Evolutionary conservation across 768 basidiomycete genomes (phyloP).

Genomic region (Pulveroboletus ravenelii): DNA sequence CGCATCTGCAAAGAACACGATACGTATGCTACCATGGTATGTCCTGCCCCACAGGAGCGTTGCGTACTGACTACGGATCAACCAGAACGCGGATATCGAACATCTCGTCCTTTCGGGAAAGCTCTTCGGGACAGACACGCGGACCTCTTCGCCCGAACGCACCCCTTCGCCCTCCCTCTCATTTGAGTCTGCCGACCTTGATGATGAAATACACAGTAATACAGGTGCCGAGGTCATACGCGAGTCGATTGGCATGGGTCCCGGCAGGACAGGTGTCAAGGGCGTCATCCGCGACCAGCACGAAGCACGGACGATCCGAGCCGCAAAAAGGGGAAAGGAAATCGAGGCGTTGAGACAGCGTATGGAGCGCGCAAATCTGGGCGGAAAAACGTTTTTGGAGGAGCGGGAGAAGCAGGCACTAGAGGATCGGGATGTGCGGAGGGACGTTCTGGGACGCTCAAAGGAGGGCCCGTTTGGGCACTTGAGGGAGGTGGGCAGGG

Average conservation of each 20-base stretch:
- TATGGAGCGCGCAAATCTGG: constrained; percentile 63
- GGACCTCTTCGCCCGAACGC: constrained; percentile 61
- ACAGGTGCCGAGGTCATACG: constrained; percentile 27
- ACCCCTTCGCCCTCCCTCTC: constrained; percentile 49
- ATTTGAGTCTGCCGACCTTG: constrained; percentile 33
- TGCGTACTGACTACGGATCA: constrained; percentile 1
- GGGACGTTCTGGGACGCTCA: constrained; percentile 44
- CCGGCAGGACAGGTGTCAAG: constrained; percentile 83
- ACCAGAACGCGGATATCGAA: constrained; percentile 51
- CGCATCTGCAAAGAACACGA: too few species aligned
- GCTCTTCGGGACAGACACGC: constrained; percentile 53
- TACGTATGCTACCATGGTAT: constrained; percentile 13
- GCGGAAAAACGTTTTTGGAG: constrained; percentile 71
- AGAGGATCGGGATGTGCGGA: constrained; percentile 37
- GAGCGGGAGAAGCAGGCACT: constrained; percentile 51
- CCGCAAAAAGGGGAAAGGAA: constrained; percentile 49
- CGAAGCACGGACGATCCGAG: constrained; percentile 57
- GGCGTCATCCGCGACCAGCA: constrained; percentile 80
- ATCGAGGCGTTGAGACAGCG: constrained; percentile 46
- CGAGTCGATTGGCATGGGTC: constrained; percentile 79
- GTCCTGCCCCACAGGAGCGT: neutral
- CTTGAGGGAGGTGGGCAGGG: constrained; percentile 71
- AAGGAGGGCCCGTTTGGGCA: constrained; percentile 67
- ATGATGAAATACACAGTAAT: constrained; percentile 48
- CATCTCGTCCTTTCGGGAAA: constrained; percentile 73